Base-by-base conservation (phyloP, 768 basidiomycete species). In the Psilocybe cyanescens region DNA sequence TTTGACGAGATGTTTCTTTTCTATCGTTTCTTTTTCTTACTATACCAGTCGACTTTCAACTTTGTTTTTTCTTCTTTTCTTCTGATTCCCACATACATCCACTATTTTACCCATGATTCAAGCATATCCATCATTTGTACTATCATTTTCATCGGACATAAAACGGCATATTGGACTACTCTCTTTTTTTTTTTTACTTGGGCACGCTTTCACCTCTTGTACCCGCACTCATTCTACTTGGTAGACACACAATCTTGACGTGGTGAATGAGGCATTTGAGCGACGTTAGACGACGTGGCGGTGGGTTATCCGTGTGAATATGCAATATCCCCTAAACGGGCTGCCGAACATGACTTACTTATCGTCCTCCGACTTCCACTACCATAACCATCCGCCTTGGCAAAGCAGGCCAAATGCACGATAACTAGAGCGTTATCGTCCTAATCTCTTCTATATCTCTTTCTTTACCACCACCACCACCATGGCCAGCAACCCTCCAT, bases 401-500 rank as follows among this genome's bases (percentile, higher is more conserved):
- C 50, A 57, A 24, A 12, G 47, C 19, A 37, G 29, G 24, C 56
- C 37, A 44, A 45, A 62, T 62, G 61, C 47, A 30, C 46, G 29
- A 46, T 14, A 57, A 58, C 51, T 65, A 60, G 59, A 53, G 19
- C 3, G 37, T 37, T 52, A 14, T 41, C 28, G 2, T 30, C 17
- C 8, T 9, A 35, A 37, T 24, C 29, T 48, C 41, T 1, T 28
- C 24, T 37, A 37, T 30, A 12, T 12, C 39, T 9, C 8, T 29
- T n/a, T 46, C 47, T 30, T 29, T 41, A 45, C n/a, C 47, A 44
- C 33, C 33, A 44, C n/a, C 46, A 7, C 56, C 14, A 57, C 39
- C 52, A 73, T 71, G 72, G 54, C 66, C 44, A 66, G 63, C 35
- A 56, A 61, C 9, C 55, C 65, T 12, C 51, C 65, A 39, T 60